These are phyloP conservation scores for Podila horticola DNA, from an alignment of 192 early-diverging fungal species.

Conservation along the genomic window DNA sequence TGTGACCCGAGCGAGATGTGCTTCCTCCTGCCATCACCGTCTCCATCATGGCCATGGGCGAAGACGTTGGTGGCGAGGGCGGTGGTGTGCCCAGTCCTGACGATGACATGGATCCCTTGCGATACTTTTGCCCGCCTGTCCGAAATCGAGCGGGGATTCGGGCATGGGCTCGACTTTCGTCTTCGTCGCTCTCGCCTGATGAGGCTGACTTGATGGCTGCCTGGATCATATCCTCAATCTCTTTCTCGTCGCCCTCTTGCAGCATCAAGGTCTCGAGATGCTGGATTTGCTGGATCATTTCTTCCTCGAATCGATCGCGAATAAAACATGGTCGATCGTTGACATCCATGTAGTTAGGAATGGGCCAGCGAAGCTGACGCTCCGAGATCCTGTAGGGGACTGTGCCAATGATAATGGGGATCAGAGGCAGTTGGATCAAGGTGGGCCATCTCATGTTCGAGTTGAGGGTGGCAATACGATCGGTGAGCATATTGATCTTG, in stretches of 20 bases:
- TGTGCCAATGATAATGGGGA: conserved; percentile 45
- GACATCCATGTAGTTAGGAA: conserved; percentile 44
- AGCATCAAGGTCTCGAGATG: conserved; percentile 42
- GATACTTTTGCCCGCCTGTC: conserved; percentile 7
- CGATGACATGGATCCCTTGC: neutral
- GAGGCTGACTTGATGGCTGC: conserved; percentile 31
- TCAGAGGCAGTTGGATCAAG: conserved; percentile 28
- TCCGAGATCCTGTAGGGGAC: conserved; percentile 35
- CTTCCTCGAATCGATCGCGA: conserved; percentile 49
- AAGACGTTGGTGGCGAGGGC: conserved; percentile 31
- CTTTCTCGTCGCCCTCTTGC: conserved; percentile 35
- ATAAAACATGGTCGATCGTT: conserved; percentile 42
- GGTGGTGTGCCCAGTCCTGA: conserved; percentile 36
- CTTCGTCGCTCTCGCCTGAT: conserved; percentile 41
- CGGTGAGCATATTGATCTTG: conserved; percentile 27
- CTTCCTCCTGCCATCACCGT: conserved; percentile 2
- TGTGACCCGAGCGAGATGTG: neutral
- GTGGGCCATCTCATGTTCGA: conserved; percentile 46
- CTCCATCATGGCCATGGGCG: conserved; percentile 14
- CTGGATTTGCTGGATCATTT: conserved; percentile 47
- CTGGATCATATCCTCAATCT: conserved; percentile 36
- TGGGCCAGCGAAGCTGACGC: conserved; percentile 40
- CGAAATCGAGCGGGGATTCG: conserved; percentile 34
- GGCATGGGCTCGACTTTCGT: conserved; percentile 14
- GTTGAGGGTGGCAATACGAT: conserved; percentile 31